Percentiles rank a stretch among this genome's conserved stretches.
Evolutionary conservation across 2,329 filamentous ascomycete genomes (phyloP).

Genomic region (Stachybotrys echinatus): DNA sequence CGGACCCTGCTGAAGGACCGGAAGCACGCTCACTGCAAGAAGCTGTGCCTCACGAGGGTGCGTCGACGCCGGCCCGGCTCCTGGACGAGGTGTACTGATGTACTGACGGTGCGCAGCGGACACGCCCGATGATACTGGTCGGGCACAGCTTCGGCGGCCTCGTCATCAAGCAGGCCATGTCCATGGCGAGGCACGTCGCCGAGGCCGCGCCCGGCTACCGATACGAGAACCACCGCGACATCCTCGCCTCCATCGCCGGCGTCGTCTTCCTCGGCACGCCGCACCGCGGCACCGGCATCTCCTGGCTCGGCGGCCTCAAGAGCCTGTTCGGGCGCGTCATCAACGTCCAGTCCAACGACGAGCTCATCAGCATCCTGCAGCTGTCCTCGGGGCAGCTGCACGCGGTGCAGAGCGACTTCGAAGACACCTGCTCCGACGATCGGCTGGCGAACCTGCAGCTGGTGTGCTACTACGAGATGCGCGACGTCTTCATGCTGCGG

Average conservation of each 20-base stretch:
- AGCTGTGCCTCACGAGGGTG: not conserved
- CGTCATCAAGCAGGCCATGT: conserved; percentile 1
- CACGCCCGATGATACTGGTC: conserved; percentile 1
- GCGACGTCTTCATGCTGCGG: not conserved
- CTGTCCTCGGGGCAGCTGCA: not conserved
- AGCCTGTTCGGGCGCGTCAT: not conserved
- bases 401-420: not conserved
- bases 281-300: conserved; percentile 1
- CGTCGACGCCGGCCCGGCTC: too few species aligned
- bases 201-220: not conserved
- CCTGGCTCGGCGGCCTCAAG: not conserved
- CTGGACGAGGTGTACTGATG: not conserved
- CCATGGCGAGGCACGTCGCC: not conserved
- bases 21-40: not conserved
- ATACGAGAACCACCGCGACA: conserved; percentile 1
- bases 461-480: conserved; percentile 2
- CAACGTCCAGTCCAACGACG: not conserved
- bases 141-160: conserved; percentile 1
- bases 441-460: not conserved
- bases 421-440: not conserved
- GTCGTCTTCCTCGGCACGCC: conserved; percentile 1
- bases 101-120: not conserved
- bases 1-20: not conserved
- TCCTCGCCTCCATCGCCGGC: not conserved
- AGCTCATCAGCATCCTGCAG: not conserved